Evolutionary conservation across 768 basidiomycete species (phyloP), one percentile per base, ranked within the genome.

Genomic region (Gloeopeniophorella convolvens): DNA sequence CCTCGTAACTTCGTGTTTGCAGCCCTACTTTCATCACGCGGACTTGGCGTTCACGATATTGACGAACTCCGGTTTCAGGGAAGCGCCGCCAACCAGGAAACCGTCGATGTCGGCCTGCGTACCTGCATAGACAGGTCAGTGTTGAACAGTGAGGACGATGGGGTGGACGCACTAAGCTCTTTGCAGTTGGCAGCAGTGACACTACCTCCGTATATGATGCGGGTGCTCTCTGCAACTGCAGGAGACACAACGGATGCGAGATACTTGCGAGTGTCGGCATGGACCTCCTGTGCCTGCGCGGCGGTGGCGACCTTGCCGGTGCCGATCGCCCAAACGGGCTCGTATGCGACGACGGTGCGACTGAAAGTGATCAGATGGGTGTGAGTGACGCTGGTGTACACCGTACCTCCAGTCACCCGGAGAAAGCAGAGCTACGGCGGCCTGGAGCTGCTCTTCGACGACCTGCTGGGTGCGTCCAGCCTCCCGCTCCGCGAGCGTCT

Each of bases 251-350:
- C 71, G 54, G 68, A 72, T 36, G 72, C 63, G 58, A 98, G 72
- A 72, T 81, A 96, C 10, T 70, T 60, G 59, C 96, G 88, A 61
- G 94, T 83, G 52, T 85, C 80, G 32, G 76, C 78, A 63, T 99
- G 96, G 2, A 89, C 82, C 34, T 93, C 87, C 69, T 98, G 95
- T 1, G 96, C 96, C 72, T 97, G 88, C n/a, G 73, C 74, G 0
- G 88, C 73, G 27, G 89, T 89, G 37, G 95, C 95, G 45, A 96
- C 94, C 67, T 88, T 95, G 56, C 95, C 95, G 11, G 95, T 97
- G 37, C 96, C 96, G 66, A 98, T 98, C 28, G 96, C 95, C 95
- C 96, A 98, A 15, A 98, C 90, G 35, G 93, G 90, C 67, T 95
- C 91, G 67, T 94, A 99, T 16, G 96, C 96, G 61, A 99, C 77